phyloP scores from a whole-genome alignment of 192 early-diverging fungal genomes.

The Backusella parvicylindrica region DNA sequence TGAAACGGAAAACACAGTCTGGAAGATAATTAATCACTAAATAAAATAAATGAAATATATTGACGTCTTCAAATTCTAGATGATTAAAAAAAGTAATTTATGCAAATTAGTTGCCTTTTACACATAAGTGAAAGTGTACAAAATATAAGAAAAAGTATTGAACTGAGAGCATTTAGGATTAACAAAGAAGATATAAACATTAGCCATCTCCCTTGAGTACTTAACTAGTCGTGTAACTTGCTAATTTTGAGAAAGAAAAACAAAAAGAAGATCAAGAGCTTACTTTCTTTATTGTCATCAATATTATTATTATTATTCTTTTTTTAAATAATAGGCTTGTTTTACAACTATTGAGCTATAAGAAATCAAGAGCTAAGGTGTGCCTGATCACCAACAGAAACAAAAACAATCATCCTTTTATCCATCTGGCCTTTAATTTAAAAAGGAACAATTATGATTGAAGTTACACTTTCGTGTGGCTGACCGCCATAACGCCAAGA shows the following conservation, averaged over 20 bases:
- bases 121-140: neutral
- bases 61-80: neutral
- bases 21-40: neutral
- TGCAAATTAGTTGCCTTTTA: neutral
- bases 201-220: neutral
- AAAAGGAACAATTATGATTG: neutral
- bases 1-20: slow-evolving; percentile 2
- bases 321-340: neutral
- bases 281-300: neutral
- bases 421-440: neutral
- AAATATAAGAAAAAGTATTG: neutral
- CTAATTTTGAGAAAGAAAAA: neutral
- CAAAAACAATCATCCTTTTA: neutral
- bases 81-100: neutral
- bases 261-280: neutral
- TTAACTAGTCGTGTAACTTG: neutral
- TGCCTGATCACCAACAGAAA: neutral
- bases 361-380: neutral
- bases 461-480: slow-evolving; percentile 3
- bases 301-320: neutral
- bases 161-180: neutral
- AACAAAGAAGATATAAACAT: neutral
- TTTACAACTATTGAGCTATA: neutral
- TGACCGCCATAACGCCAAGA: neutral
- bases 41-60: neutral